Percentiles rank a stretch among this genome's conserved stretches.
Conservation (phyloP, 306 rosid genomes). For the Abrus pulchellus region DNA sequence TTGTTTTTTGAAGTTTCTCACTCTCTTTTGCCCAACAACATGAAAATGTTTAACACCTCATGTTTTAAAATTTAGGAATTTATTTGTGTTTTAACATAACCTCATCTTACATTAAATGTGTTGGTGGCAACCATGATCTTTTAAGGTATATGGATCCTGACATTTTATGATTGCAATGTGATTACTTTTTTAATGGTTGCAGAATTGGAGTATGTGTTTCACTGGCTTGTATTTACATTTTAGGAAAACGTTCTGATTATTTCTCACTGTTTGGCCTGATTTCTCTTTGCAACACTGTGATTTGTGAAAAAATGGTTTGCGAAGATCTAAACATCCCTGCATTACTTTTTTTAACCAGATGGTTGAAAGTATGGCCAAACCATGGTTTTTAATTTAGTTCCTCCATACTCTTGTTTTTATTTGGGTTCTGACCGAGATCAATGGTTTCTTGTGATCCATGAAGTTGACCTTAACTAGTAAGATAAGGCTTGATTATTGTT, state of each 20-base stretch:
- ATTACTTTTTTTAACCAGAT: not conserved
- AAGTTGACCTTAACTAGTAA: too few relatives aligned
- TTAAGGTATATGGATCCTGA: not conserved
- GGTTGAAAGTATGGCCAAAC: slow-evolving; percentile 14
- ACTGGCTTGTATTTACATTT: not conserved
- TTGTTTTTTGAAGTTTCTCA: not conserved
- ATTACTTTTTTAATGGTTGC: not conserved
- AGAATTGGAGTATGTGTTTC: not conserved
- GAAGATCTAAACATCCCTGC: not conserved
- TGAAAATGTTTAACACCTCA: not conserved
- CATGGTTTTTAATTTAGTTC: not conserved
- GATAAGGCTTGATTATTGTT: too few relatives aligned
- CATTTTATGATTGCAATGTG: slow-evolving; percentile 1
- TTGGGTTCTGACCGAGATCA: too few relatives aligned
- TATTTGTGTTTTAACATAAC: slow-evolving; percentile 6
- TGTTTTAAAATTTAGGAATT: not conserved
- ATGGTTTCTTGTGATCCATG: too few relatives aligned
- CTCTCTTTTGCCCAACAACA: not conserved
- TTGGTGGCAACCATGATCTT: not conserved
- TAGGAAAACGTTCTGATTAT: slow-evolving; percentile 6
- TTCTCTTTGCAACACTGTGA: not conserved
- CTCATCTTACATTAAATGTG: not conserved
- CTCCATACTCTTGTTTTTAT: slow-evolving; percentile 23
- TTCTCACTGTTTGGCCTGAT: not conserved
- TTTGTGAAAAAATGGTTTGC: not conserved